Conservation (phyloP, 2,329 filamentous ascomycete species). For the Aciculosporium take region DNA sequence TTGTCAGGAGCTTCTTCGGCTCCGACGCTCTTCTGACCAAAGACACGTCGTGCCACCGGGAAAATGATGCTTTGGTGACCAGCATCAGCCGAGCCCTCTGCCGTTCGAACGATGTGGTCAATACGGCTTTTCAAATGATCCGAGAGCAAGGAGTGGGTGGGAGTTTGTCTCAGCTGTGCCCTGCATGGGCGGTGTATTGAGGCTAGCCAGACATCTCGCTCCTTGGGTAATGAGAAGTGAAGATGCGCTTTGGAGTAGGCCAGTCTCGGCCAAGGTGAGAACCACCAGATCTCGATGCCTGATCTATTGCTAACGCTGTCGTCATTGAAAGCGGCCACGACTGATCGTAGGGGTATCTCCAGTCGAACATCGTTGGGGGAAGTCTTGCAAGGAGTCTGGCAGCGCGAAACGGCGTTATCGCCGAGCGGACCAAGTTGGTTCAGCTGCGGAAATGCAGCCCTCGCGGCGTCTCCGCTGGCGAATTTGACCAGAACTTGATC, state of each 20-base stretch:
- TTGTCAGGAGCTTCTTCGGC: slow-evolving; percentile 30
- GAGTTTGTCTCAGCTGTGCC: slow-evolving; percentile 21
- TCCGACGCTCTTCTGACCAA: slow-evolving; percentile 27
- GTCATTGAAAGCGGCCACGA: slow-evolving; percentile 38
- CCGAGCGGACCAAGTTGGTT: slow-evolving; percentile 13
- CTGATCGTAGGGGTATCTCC: slow-evolving; percentile 33
- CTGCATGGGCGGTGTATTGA: slow-evolving; percentile 30
- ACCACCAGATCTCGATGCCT: slow-evolving; percentile 44
- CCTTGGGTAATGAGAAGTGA: slow-evolving; percentile 33
- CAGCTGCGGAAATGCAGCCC: slow-evolving; percentile 32
- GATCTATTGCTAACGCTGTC: slow-evolving; percentile 35
- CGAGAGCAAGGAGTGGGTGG: slow-evolving; percentile 24
- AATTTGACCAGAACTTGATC: slow-evolving; percentile 37
- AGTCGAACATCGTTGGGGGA: slow-evolving; percentile 25
- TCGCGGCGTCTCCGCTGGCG: slow-evolving; percentile 31
- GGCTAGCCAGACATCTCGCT: slow-evolving; percentile 35
- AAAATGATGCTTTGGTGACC: slow-evolving; percentile 28
- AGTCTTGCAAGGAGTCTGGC: slow-evolving; percentile 15
- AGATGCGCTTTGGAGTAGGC: slow-evolving; percentile 33
- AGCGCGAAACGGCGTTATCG: slow-evolving; percentile 12
- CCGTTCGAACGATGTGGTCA: slow-evolving; percentile 28
- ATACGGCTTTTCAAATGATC: slow-evolving; percentile 34
- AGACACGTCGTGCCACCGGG: slow-evolving; percentile 35
- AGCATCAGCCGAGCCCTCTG: slow-evolving; percentile 21
- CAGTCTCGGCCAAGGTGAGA: slow-evolving; percentile 27